Percentiles rank a stretch among this genome's conserved stretches.
Conservation (phyloP, 176 grass and related monocot species). For the Puccinellia tenuiflora region DNA sequence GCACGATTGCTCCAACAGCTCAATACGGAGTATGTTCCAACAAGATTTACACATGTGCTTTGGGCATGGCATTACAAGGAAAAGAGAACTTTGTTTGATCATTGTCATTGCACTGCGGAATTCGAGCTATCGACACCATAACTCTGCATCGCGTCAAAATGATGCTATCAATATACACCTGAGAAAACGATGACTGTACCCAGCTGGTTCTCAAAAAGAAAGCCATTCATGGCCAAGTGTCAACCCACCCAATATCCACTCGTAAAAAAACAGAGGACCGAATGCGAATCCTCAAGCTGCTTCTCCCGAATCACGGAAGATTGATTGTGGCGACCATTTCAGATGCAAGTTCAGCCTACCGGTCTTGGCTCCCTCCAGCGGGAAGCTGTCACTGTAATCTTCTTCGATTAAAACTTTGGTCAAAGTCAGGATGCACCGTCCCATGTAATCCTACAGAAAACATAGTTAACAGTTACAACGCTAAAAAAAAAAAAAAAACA, state of each 20-base stretch:
- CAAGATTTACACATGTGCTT: conserved; percentile 15
- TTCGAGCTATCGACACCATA: conserved; percentile 4
- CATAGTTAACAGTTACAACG: background rate
- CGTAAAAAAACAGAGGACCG: background rate
- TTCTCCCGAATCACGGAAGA: conserved; percentile 47
- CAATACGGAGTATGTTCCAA: background rate
- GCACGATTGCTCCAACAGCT: background rate
- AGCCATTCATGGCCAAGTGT: background rate
- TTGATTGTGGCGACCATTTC: conserved; percentile 73
- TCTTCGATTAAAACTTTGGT: conserved; percentile 84
- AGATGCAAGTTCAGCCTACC: conserved; percentile 81
- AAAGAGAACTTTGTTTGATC: background rate
- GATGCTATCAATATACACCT: conserved; percentile 1
- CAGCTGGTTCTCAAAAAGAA: background rate
- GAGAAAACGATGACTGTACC: conserved; percentile 9
- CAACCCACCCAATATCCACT: background rate
- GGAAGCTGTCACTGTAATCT: conserved; percentile 66
- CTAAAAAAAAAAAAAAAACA: no score
- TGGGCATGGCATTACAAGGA: background rate
- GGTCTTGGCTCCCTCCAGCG: conserved; percentile 70
- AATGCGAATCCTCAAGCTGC: conserved; percentile 2
- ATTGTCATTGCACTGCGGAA: background rate
- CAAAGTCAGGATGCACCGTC: conserved; percentile 75
- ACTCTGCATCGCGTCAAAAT: background rate
- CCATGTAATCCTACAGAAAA: conserved; percentile 75